Percentiles rank a stretch among this genome's conserved stretches.
These are phyloP conservation scores for Juncus inflexus DNA, from an alignment of 176 grass and related monocot genomes.

Conservation along the genomic window DNA sequence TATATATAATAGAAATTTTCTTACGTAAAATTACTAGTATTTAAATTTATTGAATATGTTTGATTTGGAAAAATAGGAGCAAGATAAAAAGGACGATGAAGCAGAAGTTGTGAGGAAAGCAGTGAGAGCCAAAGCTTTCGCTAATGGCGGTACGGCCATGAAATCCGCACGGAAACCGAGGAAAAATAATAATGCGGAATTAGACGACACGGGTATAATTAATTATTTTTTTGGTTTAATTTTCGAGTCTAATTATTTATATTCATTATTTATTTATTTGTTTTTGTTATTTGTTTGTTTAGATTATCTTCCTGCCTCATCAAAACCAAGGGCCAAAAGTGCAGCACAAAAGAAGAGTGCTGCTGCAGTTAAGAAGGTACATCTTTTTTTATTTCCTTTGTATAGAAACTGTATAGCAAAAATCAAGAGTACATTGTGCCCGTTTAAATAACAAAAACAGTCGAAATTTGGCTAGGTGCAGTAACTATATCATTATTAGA, in stretches of 20 bases:
- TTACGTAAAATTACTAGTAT: neutral
- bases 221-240: neutral
- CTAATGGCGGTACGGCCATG: neutral
- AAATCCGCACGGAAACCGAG: conserved; percentile 37
- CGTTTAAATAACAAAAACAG: no score
- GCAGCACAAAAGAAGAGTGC: conserved; percentile 36
- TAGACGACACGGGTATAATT: neutral
- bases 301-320: conserved; percentile 26
- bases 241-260: neutral
- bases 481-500: no score
- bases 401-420: neutral
- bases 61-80: conserved; percentile 25
- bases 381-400: neutral
- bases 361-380: conserved; percentile 35
- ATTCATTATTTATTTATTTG: conserved; percentile 1
- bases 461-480: no score
- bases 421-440: no score
- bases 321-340: conserved; percentile 15
- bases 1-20: neutral
- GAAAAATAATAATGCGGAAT: conserved; percentile 32
- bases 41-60: neutral
- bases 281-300: conserved; percentile 1
- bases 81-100: conserved; percentile 29
- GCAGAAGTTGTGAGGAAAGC: conserved; percentile 25
- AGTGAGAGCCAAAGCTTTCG: conserved; percentile 4